phyloP scores from a whole-genome alignment of 345 rosid genomes.

The Gossypium anomalum region DNA sequence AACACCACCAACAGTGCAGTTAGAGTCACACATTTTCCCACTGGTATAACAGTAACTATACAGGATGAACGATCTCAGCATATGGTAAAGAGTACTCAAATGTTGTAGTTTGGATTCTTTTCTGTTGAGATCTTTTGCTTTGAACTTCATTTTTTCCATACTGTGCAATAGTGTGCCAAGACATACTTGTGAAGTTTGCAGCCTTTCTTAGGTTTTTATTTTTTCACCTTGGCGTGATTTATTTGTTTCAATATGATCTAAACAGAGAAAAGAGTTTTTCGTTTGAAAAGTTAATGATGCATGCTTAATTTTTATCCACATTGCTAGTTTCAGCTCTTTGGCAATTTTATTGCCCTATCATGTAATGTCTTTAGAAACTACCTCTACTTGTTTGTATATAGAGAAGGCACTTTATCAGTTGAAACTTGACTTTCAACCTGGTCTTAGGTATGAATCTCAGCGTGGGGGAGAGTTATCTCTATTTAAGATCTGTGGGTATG shows the following conservation, averaged over 20 bases:
- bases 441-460: not conserved
- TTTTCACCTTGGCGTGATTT: not conserved
- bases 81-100: slow-evolving; percentile 49
- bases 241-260: not conserved
- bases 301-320: not conserved
- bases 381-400: not conserved
- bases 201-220: not conserved
- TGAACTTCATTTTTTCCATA: not conserved
- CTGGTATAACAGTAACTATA: slow-evolving; percentile 76
- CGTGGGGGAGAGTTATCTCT: not conserved
- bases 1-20: slow-evolving; percentile 95
- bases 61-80: slow-evolving; percentile 99
- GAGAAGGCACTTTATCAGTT: not conserved
- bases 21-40: slow-evolving; percentile 71
- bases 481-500: slow-evolving; percentile 44
- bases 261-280: not conserved
- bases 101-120: not conserved
- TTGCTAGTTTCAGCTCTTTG: not conserved
- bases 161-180: not conserved
- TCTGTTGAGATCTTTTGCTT: slow-evolving; percentile 13
- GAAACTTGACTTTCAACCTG: not conserved
- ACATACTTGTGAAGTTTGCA: not conserved
- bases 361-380: slow-evolving; percentile 1
- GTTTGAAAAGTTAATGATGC: not conserved
- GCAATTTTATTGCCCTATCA: not conserved